Evolutionary conservation across 78 protist genomes (phyloP).

Genomic region (Chrysochromulina parva): DNA sequence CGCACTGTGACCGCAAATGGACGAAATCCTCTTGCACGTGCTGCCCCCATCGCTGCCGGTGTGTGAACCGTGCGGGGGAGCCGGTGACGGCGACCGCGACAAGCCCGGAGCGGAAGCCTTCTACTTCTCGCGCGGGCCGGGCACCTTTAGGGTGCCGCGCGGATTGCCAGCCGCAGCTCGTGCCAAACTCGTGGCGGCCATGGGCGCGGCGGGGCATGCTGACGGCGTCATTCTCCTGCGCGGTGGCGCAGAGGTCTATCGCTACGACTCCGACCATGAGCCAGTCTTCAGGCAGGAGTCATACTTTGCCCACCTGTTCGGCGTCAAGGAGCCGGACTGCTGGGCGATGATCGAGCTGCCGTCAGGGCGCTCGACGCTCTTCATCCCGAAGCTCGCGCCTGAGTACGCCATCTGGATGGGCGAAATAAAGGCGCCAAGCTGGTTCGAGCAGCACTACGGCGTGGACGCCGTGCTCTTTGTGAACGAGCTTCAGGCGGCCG

Average conservation of each 20-base stretch:
- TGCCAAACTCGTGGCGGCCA: not conserved
- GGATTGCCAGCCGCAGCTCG: too few relatives aligned
- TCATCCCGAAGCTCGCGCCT: not conserved
- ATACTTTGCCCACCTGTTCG: constrained; percentile 10
- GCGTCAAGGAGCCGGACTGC: constrained; percentile 7
- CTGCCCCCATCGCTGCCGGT: too few relatives aligned
- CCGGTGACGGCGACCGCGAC: too few relatives aligned
- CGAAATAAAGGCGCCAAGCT: not conserved
- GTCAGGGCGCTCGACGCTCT: not conserved
- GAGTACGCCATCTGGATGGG: not conserved
- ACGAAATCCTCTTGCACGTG: too few relatives aligned
- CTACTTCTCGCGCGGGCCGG: too few relatives aligned
- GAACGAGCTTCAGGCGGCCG: not conserved
- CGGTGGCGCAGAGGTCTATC: not conserved
- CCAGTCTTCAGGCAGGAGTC: constrained; percentile 3
- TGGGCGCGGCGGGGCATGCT: not conserved
- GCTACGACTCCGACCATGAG: constrained; percentile 14
- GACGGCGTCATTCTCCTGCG: not conserved
- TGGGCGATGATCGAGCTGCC: not conserved
- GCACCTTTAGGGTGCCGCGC: too few relatives aligned
- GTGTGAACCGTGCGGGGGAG: too few relatives aligned
- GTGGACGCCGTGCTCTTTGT: not conserved
- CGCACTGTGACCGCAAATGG: too few relatives aligned
- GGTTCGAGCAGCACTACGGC: not conserved
- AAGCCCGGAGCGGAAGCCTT: too few relatives aligned